These are phyloP conservation scores for Pichia sp. DNA, from an alignment of 1,139 yeast genomes.

Conservation along the genomic window DNA sequence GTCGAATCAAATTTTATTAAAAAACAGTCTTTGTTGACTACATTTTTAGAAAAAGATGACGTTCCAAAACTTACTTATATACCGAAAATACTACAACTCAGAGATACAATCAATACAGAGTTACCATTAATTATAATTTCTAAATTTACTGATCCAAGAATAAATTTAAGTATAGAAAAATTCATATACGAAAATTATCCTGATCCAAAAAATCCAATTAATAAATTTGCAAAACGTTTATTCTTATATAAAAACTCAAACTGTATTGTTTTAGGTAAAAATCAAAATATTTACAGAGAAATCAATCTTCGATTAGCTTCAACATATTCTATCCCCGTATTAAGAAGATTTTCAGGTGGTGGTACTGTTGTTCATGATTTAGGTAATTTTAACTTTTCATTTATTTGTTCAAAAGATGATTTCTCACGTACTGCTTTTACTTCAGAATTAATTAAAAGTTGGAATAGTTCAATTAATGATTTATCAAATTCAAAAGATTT, in stretches of 20 bases:
- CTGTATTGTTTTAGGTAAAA: constrained; percentile 91
- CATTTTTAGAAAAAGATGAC: constrained; percentile 13
- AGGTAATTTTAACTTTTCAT: constrained; percentile 88
- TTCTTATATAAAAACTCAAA: constrained; percentile 72
- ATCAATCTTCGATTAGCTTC: constrained; percentile 58
- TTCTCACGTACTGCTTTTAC: constrained; percentile 67
- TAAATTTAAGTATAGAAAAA: constrained; percentile 80
- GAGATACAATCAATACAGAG: constrained; percentile 28
- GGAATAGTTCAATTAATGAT: constrained; percentile 34
- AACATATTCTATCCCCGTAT: constrained; percentile 52
- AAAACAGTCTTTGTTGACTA: neutral
- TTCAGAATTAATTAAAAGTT: constrained; percentile 42
- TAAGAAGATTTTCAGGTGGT: constrained; percentile 87
- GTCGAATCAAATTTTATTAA: neutral
- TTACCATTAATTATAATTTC: constrained; percentile 36
- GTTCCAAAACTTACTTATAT: constrained; percentile 6
- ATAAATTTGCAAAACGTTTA: constrained; percentile 40
- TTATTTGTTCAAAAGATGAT: constrained; percentile 55
- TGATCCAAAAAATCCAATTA: constrained; percentile 20
- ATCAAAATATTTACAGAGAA: constrained; percentile 94
- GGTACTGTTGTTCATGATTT: constrained; percentile 95
- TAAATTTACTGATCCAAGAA: constrained; percentile 52
- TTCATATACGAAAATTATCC: constrained; percentile 67
- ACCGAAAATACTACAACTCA: constrained; percentile 20
- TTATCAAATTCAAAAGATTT: constrained; percentile 7